Evolutionary conservation across 148 eudicot genomes (phyloP), one percentile per base, ranked within the genome.

Genomic region (Amaranthus cruentus): DNA sequence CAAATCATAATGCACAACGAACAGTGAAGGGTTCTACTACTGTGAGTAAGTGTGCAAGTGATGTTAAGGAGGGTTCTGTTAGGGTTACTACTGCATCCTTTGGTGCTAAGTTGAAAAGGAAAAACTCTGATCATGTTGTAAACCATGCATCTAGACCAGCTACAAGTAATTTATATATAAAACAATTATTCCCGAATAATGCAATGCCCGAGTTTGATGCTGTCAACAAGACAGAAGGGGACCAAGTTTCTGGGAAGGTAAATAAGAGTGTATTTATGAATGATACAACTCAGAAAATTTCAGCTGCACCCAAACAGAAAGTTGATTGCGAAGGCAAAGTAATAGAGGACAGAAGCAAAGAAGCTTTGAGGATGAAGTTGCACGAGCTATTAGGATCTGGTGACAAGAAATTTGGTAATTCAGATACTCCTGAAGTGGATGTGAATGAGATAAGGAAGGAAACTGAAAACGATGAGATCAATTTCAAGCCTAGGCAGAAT

Each of bases 351-450:
- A 73, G 66, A 55, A 81, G 80, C 76, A 83, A 75, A 77, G 90
- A 85, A 76, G 68, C 79, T 66, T 81, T 93, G 71, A 85, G 88
- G 83, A 80, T 84, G 90, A 95, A 90, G 83, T 81, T 95, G 49
- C 86, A 85, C 85, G 90, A 88, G 73, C 76, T 88, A 79, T 77
- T 95, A 79, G 91, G 86, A 79, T 28, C 38, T 64, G 84, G 83
- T 80, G 75, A 72, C 75, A 83, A 77, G 69, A 71, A 78, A 73
- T 66, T 48, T 66, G 81, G 43, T 4, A n/a, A 76, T 62, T 59
- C 86, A 73, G 78, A 73, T 68, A 63, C 57, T 79, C 76, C 69
- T 74, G 81, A 71, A 21, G 59, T 18, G 62, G 84, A 79, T 61
- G 66, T 77, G 76, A 74, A 74, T 76, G 80, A 80, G 57, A 77